These are phyloP conservation scores for Sarcomyxa edulis DNA, from an alignment of 768 basidiomycete genomes.

Conservation along the genomic window DNA sequence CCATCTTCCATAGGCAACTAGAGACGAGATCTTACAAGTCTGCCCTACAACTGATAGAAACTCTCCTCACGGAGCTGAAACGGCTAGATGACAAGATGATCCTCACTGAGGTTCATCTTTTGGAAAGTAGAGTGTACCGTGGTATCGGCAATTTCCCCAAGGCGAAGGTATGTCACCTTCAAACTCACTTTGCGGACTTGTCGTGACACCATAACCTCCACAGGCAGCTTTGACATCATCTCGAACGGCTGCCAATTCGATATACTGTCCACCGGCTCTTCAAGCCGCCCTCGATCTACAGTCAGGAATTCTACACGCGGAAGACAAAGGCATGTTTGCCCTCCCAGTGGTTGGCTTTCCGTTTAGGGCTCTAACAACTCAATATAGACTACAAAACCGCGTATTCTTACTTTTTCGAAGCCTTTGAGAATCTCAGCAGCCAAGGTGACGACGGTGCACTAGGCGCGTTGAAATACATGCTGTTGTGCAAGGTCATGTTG, in stretches of 20 bases:
- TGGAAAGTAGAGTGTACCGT: slow-evolving; percentile 89
- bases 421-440: slow-evolving; percentile 82
- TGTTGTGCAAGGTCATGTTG: slow-evolving; percentile 97
- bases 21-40: slow-evolving; percentile 72
- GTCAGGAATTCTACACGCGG: slow-evolving; percentile 81
- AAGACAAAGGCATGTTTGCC: too few relatives aligned
- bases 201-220: too few relatives aligned
- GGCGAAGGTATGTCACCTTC: slow-evolving; percentile 58
- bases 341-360: too few relatives aligned
- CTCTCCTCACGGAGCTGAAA: slow-evolving; percentile 87
- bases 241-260: slow-evolving; percentile 76
- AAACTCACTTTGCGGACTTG: neutral
- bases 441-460: slow-evolving; percentile 76
- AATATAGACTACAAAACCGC: slow-evolving; percentile 97
- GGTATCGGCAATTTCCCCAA: slow-evolving; percentile 87
- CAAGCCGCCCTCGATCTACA: slow-evolving; percentile 49
- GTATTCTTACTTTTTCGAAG: slow-evolving; percentile 96
- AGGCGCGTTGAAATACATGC: slow-evolving; percentile 93
- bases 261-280: slow-evolving; percentile 51
- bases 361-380: too few relatives aligned
- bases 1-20: slow-evolving; percentile 47
- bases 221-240: slow-evolving; percentile 72
- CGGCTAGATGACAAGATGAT: slow-evolving; percentile 97
- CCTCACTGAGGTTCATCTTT: slow-evolving; percentile 91
- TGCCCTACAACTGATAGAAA: slow-evolving; percentile 78